Evolutionary conservation across 2,329 filamentous ascomycete species (phyloP).

Genomic region (Pseudohalonectria lignicola): DNA sequence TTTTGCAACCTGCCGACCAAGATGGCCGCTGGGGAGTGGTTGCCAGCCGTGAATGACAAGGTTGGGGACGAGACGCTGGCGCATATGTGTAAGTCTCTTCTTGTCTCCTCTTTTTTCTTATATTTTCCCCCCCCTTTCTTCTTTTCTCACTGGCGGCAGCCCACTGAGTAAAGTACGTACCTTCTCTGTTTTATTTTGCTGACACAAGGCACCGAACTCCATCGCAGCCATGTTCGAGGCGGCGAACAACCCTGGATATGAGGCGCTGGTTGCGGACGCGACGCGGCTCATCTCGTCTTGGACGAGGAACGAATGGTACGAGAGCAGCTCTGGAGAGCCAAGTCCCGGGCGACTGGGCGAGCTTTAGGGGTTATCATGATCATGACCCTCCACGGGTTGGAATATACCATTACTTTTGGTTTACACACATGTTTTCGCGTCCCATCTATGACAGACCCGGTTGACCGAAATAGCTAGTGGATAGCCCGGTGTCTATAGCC

Average conservation of each 20-base stretch:
- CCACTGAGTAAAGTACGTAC: no score
- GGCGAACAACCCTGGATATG: slow-evolving; percentile 62
- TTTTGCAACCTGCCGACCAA: slow-evolving; percentile 75
- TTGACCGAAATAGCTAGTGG: no score
- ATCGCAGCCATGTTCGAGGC: slow-evolving; percentile 59
- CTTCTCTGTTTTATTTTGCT: slow-evolving; percentile 6
- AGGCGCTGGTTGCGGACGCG: slow-evolving; percentile 53
- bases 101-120: not conserved
- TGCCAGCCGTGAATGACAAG: slow-evolving; percentile 64
- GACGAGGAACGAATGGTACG: slow-evolving; percentile 57
- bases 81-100: slow-evolving; percentile 52
- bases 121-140: not conserved
- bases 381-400: no score
- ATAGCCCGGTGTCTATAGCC: no score
- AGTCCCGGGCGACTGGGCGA: no score
- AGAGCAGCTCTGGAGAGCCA: slow-evolving; percentile 32
- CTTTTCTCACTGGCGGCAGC: not conserved
- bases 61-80: slow-evolving; percentile 70
- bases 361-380: no score
- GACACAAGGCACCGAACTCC: not conserved
- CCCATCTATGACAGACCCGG: no score
- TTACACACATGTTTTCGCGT: no score
- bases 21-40: slow-evolving; percentile 45
- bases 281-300: slow-evolving; percentile 54
- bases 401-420: no score